These are phyloP conservation scores for Westerdykella sp. DNA, from an alignment of 2,329 filamentous ascomycete species.

Conservation along the genomic window DNA sequence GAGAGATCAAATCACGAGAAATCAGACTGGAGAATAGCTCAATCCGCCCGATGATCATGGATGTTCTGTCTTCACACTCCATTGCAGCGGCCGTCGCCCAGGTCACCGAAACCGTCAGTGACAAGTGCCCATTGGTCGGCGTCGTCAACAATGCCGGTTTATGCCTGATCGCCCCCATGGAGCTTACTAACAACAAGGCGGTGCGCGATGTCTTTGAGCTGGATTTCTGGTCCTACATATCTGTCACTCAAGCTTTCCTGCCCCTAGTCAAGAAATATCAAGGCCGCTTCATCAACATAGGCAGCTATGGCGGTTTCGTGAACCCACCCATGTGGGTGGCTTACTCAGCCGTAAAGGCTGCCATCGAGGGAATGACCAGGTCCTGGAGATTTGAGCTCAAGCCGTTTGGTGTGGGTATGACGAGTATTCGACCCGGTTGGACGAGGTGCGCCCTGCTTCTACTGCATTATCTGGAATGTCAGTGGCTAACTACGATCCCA, in stretches of 20 bases:
- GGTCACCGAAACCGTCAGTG: conserved; percentile 5
- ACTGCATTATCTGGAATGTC: background rate
- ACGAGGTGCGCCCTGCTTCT: background rate
- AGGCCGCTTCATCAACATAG: conserved; percentile 2
- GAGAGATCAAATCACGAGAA: background rate
- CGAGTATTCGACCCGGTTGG: background rate
- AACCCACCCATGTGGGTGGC: background rate
- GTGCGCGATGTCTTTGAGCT: conserved; percentile 16
- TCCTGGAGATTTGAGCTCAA: conserved; percentile 3
- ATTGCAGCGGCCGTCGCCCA: conserved; percentile 1
- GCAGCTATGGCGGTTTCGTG: conserved; percentile 1
- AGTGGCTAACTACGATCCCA: background rate
- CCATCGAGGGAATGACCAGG: conserved; percentile 3
- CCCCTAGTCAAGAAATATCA: conserved; percentile 7
- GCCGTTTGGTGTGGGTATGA: conserved; percentile 2
- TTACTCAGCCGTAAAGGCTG: conserved; percentile 5
- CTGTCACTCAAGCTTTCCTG: conserved; percentile 34
- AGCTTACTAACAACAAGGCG: conserved; percentile 19
- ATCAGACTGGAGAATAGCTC: background rate
- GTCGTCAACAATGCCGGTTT: conserved; percentile 40
- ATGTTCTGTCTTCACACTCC: background rate
- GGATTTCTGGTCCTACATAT: conserved; percentile 37
- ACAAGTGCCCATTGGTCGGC: conserved; percentile 12
- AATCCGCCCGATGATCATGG: conserved; percentile 1
- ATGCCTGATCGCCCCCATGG: conserved; percentile 25